These are phyloP conservation scores for Seiridium unicorne DNA, from an alignment of 2,329 filamentous ascomycete species.

Conservation along the genomic window DNA sequence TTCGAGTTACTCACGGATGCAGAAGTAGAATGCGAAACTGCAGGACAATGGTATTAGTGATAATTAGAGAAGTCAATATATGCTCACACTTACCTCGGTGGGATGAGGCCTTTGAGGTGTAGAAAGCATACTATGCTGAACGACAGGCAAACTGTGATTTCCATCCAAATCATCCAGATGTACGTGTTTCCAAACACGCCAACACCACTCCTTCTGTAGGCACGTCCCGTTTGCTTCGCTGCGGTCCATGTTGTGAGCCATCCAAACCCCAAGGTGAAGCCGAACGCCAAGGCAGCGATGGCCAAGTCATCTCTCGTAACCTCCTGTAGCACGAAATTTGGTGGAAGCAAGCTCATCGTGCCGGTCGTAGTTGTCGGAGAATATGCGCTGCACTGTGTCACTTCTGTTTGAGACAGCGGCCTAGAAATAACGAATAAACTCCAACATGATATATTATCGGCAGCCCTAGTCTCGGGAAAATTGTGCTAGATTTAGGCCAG, in stretches of 20 bases:
- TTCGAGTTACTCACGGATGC: not conserved
- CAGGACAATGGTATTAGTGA: not conserved
- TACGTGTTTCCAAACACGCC: not conserved
- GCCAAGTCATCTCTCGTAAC: constrained; percentile 22
- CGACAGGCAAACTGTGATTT: not conserved
- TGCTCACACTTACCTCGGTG: not conserved
- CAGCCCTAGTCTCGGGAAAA: not conserved
- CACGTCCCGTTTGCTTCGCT: constrained; percentile 23
- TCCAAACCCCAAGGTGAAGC: constrained; percentile 39
- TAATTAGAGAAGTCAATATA: not conserved
- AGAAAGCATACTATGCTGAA: not conserved
- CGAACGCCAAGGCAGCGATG: constrained; percentile 31
- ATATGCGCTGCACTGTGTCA: not conserved
- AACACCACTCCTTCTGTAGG: not conserved
- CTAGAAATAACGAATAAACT: not conserved
- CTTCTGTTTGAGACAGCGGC: not conserved
- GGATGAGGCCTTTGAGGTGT: constrained; percentile 1
- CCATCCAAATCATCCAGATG: constrained; percentile 2
- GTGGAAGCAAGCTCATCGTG: constrained; percentile 13
- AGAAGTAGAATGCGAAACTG: constrained; percentile 1
- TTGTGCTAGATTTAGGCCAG: not conserved
- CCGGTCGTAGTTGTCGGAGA: not conserved
- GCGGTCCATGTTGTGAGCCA: constrained; percentile 36
- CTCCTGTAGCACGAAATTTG: constrained; percentile 15
- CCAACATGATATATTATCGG: not conserved